Base-by-base conservation (phyloP, 192 early-diverging fungal genomes). In the Podila horticola region DNA sequence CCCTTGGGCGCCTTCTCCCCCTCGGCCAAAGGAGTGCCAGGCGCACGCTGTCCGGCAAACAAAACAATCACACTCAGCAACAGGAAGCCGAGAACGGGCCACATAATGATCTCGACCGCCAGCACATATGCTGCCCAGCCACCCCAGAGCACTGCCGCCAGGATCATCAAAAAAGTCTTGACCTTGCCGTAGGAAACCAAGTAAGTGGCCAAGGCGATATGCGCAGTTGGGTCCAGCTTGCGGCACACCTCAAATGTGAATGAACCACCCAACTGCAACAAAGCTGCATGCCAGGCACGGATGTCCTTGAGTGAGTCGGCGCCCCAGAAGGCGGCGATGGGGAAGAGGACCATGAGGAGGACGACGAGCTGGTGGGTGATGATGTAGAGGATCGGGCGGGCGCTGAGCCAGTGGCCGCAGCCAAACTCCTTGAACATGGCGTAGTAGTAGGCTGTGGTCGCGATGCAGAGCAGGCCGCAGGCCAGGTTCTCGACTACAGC, bases 401-500 rank as follows among this genome's bases (percentile, higher is more conserved):
- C 76, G 28, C 76, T 79, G 41, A 79, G 62, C 76, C 76, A 79
- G 55, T 79, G 76, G 33, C 76, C 76, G 33, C 76, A 79, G 22
- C 76, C 76, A 72, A 79, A 79, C 66, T 79, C 76, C 28, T 79
- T 79, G 61, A 79, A 79, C 76, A 79, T 79, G 57, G 70, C 65
- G 15, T 79, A 79, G 66, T 79, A 79, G 55, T 79, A 79, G 24
- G 66, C n/a, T 24, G 76, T 79, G 45, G 76, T 79, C 30, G 76
- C 76, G 31, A 79, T 67, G 61, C 76, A 79, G 51, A 79, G 70
- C 20, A 79, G 60, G 22, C 76, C 70, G 31, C 69, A 79, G n/a
- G 76, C 76, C n/a, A 79, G 65, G 64, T 72, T 79, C 64, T 79
- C 65, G 62, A 79, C 76, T 26, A 64, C 49, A 3, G 76, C 76